These are phyloP conservation scores for Tephrocybe sp. DNA, from an alignment of 768 basidiomycete genomes.

Conservation along the genomic window DNA sequence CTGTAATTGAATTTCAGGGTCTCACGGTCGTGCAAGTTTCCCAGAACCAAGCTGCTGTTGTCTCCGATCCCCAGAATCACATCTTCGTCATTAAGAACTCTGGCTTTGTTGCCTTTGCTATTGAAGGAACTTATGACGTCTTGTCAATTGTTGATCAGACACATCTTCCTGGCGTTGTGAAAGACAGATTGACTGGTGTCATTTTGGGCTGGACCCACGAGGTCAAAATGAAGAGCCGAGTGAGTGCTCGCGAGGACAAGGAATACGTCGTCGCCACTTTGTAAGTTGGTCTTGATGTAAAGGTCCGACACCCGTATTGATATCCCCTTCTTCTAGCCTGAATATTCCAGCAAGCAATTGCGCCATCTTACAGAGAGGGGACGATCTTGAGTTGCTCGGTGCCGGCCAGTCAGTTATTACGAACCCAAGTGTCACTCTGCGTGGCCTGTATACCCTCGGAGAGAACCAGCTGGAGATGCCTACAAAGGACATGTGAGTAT, in stretches of 20 bases:
- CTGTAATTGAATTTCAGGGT: conserved; percentile 78
- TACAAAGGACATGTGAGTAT: conserved; percentile 82
- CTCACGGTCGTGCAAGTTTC: conserved; percentile 85
- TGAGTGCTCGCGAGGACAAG: conserved; percentile 41
- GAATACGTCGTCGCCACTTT: conserved; percentile 82
- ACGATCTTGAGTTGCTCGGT: conserved; percentile 74
- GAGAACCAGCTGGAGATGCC: conserved; percentile 88
- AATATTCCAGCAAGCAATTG: conserved; percentile 88
- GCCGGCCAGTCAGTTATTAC: conserved; percentile 87
- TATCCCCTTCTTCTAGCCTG: conserved; percentile 41
- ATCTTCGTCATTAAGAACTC: conserved; percentile 80
- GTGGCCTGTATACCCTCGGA: conserved; percentile 77
- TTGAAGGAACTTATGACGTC: conserved; percentile 78
- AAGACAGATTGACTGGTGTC: conserved; percentile 61
- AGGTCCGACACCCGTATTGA: background rate
- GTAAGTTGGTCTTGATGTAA: conserved; percentile 38
- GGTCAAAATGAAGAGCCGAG: conserved; percentile 71
- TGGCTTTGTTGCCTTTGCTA: conserved; percentile 76
- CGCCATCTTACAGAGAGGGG: conserved; percentile 79
- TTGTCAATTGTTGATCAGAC: conserved; percentile 85
- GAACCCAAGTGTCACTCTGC: conserved; percentile 79
- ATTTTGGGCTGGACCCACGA: conserved; percentile 75
- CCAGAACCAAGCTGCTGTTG: conserved; percentile 77
- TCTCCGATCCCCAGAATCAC: conserved; percentile 77
- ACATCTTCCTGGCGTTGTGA: conserved; percentile 60